Conservation (phyloP, 805 yeast species). For the Kodamaea leandrae region DNA sequence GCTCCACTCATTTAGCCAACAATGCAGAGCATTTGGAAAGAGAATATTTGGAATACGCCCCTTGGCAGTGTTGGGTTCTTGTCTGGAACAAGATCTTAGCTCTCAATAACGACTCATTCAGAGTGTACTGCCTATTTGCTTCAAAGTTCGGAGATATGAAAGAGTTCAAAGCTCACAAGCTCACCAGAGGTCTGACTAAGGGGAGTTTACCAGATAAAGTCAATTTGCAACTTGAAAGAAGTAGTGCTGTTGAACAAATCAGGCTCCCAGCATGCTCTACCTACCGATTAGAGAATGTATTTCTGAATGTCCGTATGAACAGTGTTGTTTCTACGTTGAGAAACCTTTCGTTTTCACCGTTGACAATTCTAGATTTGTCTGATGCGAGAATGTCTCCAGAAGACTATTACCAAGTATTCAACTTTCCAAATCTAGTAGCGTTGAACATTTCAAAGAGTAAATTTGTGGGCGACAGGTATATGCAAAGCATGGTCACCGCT, state of each 20-base stretch:
- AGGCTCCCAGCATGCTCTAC: constrained; percentile 15
- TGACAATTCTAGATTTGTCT: constrained; percentile 30
- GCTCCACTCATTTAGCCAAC: constrained; percentile 29
- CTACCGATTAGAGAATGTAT: constrained; percentile 38
- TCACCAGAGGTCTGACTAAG: neutral
- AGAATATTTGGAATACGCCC: constrained; percentile 20
- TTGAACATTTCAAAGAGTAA: constrained; percentile 25
- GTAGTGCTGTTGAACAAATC: constrained; percentile 15
- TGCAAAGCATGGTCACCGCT: constrained; percentile 16
- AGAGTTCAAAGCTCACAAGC: constrained; percentile 26
- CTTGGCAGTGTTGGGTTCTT: constrained; percentile 28
- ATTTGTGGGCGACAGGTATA: constrained; percentile 30
- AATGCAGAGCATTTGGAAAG: constrained; percentile 23
- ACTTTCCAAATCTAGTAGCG: constrained; percentile 26
- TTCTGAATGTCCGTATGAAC: constrained; percentile 25
- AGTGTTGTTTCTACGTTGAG: constrained; percentile 22
- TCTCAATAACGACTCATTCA: constrained; percentile 29
- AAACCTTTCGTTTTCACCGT: constrained; percentile 16
- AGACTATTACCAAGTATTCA: constrained; percentile 25
- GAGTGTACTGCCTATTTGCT: constrained; percentile 29
- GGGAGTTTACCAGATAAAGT: constrained; percentile 2
- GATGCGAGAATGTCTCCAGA: constrained; percentile 14
- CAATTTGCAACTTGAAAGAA: constrained; percentile 9
- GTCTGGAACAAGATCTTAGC: constrained; percentile 33
- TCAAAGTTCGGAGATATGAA: constrained; percentile 15